Percentiles rank a stretch among this genome's conserved stretches.
Evolutionary conservation across 768 basidiomycete genomes (phyloP).

Genomic region (Serendipita sp.): DNA sequence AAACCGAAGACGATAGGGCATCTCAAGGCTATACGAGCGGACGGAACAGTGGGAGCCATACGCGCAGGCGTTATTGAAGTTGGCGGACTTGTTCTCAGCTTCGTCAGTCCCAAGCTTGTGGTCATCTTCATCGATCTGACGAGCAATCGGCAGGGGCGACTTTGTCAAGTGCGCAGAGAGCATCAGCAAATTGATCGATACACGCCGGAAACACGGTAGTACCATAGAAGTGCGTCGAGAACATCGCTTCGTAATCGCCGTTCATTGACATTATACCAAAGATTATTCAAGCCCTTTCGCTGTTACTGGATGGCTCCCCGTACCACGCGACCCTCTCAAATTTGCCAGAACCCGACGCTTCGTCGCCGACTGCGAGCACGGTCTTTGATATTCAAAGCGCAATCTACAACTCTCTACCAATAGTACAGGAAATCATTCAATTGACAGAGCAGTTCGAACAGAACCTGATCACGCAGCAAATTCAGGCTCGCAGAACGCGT

Average conservation of each 20-base stretch:
- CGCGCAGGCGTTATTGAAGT: conserved; percentile 32
- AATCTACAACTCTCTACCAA: conserved; percentile 50
- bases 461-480: conserved; percentile 40
- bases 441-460: conserved; percentile 52
- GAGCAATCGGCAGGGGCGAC: conserved; percentile 39
- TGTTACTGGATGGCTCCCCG: conserved; percentile 60
- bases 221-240: conserved; percentile 27
- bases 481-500: conserved; percentile 62
- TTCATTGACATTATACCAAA: conserved; percentile 19
- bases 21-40: conserved; percentile 56
- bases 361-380: conserved; percentile 49
- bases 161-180: conserved; percentile 62
- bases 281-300: conserved; percentile 49
- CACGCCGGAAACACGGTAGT: conserved; percentile 39
- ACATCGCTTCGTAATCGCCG: conserved; percentile 21
- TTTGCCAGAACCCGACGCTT: conserved; percentile 61
- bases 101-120: conserved; percentile 26
- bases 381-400: conserved; percentile 39
- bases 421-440: conserved; percentile 53
- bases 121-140: background rate
- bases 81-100: conserved; percentile 43
- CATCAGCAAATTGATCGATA: conserved; percentile 57
- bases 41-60: conserved; percentile 41
- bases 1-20: conserved; percentile 33
- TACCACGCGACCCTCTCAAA: conserved; percentile 42